These are phyloP conservation scores for Claviceps sorghi DNA, from an alignment of 2,329 filamentous ascomycete genomes.

Conservation along the genomic window DNA sequence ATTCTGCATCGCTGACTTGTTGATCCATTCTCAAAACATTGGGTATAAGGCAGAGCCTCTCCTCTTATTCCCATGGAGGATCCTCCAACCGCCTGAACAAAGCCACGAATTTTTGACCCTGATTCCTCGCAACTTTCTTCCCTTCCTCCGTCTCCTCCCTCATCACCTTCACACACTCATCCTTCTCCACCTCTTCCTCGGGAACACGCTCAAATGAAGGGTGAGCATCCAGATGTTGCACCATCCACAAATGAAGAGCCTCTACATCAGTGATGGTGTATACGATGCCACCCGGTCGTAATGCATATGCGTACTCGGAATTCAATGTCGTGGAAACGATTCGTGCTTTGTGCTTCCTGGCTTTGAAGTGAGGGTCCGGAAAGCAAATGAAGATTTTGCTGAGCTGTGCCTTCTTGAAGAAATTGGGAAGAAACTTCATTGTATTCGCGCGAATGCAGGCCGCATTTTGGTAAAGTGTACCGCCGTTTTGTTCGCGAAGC, in stretches of 20 bases:
- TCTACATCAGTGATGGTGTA: slow-evolving; percentile 98
- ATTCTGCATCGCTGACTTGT: background rate
- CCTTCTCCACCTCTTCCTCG: slow-evolving; percentile 50
- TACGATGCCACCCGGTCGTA: slow-evolving; percentile 69
- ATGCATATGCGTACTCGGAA: slow-evolving; percentile 82
- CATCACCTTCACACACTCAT: slow-evolving; percentile 63
- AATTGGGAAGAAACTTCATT: slow-evolving; percentile 99
- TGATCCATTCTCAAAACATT: background rate
- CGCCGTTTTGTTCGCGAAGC: slow-evolving; percentile 50
- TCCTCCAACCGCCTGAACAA: slow-evolving; percentile 71
- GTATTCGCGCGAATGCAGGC: slow-evolving; percentile 82
- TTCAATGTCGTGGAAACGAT: slow-evolving; percentile 83
- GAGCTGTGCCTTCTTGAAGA: slow-evolving; percentile 71
- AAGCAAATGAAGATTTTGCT: slow-evolving; percentile 95
- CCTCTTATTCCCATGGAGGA: slow-evolving; percentile 51
- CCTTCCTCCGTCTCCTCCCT: slow-evolving; percentile 82
- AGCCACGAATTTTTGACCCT: slow-evolving; percentile 80
- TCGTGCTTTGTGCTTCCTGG: slow-evolving; percentile 88
- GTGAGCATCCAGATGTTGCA: slow-evolving; percentile 65
- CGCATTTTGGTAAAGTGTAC: slow-evolving; percentile 63
- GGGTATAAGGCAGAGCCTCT: no score
- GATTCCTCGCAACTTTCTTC: slow-evolving; percentile 87
- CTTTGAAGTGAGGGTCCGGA: slow-evolving; percentile 95
- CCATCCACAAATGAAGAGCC: slow-evolving; percentile 88
- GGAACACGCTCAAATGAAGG: slow-evolving; percentile 64